These are phyloP conservation scores for Metschnikowia anglica DNA, from an alignment of 805 yeast species.

Conservation along the genomic window DNA sequence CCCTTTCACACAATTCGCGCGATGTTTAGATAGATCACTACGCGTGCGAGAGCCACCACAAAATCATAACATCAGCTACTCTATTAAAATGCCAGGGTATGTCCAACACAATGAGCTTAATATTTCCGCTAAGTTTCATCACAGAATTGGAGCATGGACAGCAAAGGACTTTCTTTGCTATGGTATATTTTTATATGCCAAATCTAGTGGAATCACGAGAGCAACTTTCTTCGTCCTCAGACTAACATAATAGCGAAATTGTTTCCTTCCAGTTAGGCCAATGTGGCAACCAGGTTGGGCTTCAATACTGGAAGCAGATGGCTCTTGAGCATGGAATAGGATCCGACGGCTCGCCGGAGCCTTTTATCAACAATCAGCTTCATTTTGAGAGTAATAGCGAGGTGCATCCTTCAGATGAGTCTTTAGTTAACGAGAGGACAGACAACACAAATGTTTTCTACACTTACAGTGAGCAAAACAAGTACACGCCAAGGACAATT, in stretches of 20 bases:
- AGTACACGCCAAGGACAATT: slow-evolving; percentile 86
- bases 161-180: not conserved
- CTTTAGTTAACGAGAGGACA: slow-evolving; percentile 30
- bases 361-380: slow-evolving; percentile 31
- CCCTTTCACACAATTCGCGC: not conserved
- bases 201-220: no score
- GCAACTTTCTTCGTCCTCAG: not conserved
- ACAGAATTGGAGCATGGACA: not conserved
- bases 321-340: slow-evolving; percentile 82
- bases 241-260: slow-evolving; percentile 52
- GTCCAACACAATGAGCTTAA: slow-evolving; percentile 11
- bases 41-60: slow-evolving; percentile 13
- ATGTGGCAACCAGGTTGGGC: slow-evolving; percentile 96
- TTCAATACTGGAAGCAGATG: slow-evolving; percentile 87
- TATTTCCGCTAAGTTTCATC: no score
- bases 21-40: no score
- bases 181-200: no score
- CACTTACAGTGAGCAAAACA: slow-evolving; percentile 66
- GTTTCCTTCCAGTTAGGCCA: slow-evolving; percentile 80
- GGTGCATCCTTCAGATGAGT: slow-evolving; percentile 3
- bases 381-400: slow-evolving; percentile 17
- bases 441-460: slow-evolving; percentile 87
- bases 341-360: slow-evolving; percentile 56
- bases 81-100: slow-evolving; percentile 29
- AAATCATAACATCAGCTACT: slow-evolving; percentile 5